Percentiles rank a stretch among this genome's conserved stretches.
Evolutionary conservation across 345 rosid species (phyloP).

Genomic region (Melaleuca quinquenervia): DNA sequence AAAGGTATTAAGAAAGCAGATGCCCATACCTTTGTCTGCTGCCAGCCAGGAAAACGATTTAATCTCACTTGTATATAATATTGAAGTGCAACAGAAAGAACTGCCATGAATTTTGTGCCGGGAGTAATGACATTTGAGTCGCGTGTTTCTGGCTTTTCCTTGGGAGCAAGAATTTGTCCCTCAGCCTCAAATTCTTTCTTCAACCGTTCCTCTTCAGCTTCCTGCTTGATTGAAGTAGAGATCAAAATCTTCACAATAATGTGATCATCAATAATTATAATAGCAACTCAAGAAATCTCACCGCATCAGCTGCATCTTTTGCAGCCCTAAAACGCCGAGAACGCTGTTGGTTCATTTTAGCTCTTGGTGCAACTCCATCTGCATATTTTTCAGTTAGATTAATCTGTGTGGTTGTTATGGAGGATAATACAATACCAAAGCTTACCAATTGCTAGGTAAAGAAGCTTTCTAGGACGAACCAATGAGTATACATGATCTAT

Average conservation of each 20-base stretch:
- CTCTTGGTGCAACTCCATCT: slow-evolving; percentile 99
- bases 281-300: slow-evolving; percentile 15
- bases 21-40: slow-evolving; percentile 58
- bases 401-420: not conserved
- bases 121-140: slow-evolving; percentile 99
- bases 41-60: slow-evolving; percentile 81
- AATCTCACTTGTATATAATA: slow-evolving; percentile 79
- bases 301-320: slow-evolving; percentile 93
- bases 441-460: slow-evolving; percentile 92
- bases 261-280: not conserved
- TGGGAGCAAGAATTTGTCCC: slow-evolving; percentile 41
- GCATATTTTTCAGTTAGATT: slow-evolving; percentile 5
- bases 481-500: slow-evolving; percentile 79
- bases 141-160: slow-evolving; percentile 69
- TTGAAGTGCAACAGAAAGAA: slow-evolving; percentile 82
- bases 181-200: slow-evolving; percentile 70
- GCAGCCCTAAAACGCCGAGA: slow-evolving; percentile 94
- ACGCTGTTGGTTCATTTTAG: slow-evolving; percentile 99
- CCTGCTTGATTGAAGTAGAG: slow-evolving; percentile 22
- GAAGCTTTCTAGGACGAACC: slow-evolving; percentile 97
- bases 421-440: not conserved
- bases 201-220: slow-evolving; percentile 89
- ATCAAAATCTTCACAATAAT: not conserved
- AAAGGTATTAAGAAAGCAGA: slow-evolving; percentile 11
- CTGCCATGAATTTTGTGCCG: slow-evolving; percentile 91